Evolutionary conservation across 139 green algal species (phyloP).

Genomic region (Gonium pectorale): DNA sequence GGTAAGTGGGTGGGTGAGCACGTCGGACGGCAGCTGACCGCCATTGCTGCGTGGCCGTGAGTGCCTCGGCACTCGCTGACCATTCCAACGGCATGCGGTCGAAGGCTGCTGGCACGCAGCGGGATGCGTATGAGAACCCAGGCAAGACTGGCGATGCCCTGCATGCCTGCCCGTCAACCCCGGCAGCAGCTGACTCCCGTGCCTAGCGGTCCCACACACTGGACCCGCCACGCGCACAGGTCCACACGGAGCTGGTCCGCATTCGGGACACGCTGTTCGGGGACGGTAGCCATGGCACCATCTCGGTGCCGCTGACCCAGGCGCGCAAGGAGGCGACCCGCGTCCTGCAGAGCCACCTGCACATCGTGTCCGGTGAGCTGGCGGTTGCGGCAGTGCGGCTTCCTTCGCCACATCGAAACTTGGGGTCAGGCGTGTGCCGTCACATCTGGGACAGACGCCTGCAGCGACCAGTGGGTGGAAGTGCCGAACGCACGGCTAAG

Average conservation of each 20-base stretch:
- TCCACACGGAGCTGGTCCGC: neutral
- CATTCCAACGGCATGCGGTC: neutral
- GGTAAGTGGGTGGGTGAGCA: neutral
- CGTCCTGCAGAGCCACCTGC: constrained; percentile 25
- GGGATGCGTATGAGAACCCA: neutral
- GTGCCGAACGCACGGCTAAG: neutral
- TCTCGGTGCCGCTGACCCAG: constrained; percentile 22
- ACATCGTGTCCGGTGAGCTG: constrained; percentile 21
- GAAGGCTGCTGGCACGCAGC: neutral
- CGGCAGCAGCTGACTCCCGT: neutral
- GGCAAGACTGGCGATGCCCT: neutral
- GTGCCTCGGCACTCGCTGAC: neutral
- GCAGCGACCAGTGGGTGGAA: neutral
- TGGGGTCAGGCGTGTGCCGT: neutral
- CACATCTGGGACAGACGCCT: neutral
- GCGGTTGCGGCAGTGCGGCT: neutral
- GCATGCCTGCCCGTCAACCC: neutral
- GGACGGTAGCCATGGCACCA: neutral
- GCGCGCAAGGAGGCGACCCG: constrained; percentile 1
- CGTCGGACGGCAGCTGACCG: neutral
- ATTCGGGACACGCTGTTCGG: constrained; percentile 6
- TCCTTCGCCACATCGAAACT: neutral
- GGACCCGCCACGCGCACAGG: neutral
- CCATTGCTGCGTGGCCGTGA: neutral
- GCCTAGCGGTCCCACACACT: neutral